Conservation (phyloP, 73 alveolate genomes). For the Paramecium bursaria region DNA sequence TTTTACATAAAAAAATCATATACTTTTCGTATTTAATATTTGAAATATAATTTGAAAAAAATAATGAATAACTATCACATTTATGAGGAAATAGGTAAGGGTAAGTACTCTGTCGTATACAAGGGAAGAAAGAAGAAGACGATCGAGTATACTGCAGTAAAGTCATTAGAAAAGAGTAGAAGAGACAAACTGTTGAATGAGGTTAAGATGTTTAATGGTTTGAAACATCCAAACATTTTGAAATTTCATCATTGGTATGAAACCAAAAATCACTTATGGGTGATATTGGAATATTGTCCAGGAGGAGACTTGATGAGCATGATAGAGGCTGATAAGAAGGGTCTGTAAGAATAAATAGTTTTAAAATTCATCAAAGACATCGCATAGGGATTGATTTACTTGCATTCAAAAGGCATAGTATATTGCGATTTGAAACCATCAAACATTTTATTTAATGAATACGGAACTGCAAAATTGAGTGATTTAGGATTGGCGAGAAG, state of each 20-base stretch:
- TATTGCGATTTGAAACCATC: conserved; percentile 98
- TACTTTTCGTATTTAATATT: no score
- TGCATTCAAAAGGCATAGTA: conserved; percentile 95
- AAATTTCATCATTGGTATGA: conserved; percentile 90
- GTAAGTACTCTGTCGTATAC: conserved; percentile 90
- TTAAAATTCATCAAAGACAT: conserved; percentile 68
- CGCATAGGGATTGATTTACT: conserved; percentile 80
- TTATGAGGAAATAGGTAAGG: conserved; percentile 92
- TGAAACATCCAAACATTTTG: conserved; percentile 82
- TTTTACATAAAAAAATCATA: no score
- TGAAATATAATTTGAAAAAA: no score
- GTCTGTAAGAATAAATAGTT: conserved; percentile 67
- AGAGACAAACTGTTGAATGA: conserved; percentile 85
- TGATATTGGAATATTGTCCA: conserved; percentile 94
- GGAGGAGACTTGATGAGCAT: conserved; percentile 89
- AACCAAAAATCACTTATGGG: conserved; percentile 95
- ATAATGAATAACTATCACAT: conserved; percentile 90
- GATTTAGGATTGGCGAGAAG: conserved; percentile 94
- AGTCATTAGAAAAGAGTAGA: conserved; percentile 89
- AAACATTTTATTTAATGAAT: conserved; percentile 95
- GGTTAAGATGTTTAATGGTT: conserved; percentile 75
- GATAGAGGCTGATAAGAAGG: conserved; percentile 84
- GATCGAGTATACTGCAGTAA: conserved; percentile 93
- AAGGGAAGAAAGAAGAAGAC: conserved; percentile 97
- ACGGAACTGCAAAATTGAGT: conserved; percentile 92